Base-by-base conservation (phyloP, 495 filamentous ascomycete species). In the Rhizodiscina lignyota region DNA sequence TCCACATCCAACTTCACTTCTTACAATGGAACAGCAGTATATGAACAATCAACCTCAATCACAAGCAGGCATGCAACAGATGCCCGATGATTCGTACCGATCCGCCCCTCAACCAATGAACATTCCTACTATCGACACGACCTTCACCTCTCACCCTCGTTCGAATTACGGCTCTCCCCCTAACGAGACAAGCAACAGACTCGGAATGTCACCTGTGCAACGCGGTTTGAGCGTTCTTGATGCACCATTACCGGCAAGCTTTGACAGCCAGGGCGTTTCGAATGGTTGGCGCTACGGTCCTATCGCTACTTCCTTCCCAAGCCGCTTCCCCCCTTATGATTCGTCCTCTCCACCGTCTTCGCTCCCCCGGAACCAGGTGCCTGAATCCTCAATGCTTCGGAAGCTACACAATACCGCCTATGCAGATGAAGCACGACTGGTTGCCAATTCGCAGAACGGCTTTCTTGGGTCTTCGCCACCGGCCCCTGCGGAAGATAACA, bases 191-290 rank as follows among this genome's bases (percentile, higher is more conserved):
- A 27, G 29, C 30, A 41, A 66, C 62, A 58, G 77, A 43, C 62
- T 77, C 21, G 76, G 79, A 18, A 68, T 83, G 39, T 87, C 87
- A n/a, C 83, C 86, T 17, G 67, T 60, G 17, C 52, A 53, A 6
- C 74, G 70, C 47, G 74, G 72, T 5, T 67, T 85, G 28, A 91
- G 72, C 30, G 82, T 84, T n/a, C 68, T 94, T 15, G 89, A 97
- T 62, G 91, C 85, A 4, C 83, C 83, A 2, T 72, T 97, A 18
- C 89, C 89, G 5, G 84, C 83, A 8, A 96, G 89, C 1, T 94
- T 97, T 50, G 91, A 96, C 53, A 92, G 83, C 49, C 85, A 96
- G 45, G 89, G 89, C 29, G 82, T 94, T 15, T 94, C 86, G 4
- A 79, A 83, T 49, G 80, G 80, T 36, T 87, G 89, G 18, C 70